These are phyloP conservation scores for Neonectria coccinea DNA, from an alignment of 2,329 filamentous ascomycete species.

Conservation along the genomic window DNA sequence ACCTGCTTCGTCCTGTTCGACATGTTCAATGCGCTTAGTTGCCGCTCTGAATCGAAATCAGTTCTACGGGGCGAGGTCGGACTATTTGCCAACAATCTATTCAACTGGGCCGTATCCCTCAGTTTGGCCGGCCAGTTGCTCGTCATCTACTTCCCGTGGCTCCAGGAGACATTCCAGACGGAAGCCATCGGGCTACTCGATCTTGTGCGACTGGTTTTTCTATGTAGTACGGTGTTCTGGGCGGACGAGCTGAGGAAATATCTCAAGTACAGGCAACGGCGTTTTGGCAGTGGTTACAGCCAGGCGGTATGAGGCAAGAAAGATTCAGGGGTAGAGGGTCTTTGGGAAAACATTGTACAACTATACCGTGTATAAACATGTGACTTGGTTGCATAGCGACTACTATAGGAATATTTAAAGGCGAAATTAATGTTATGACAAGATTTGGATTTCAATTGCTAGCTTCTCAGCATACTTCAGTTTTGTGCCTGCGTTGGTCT, in stretches of 20 bases:
- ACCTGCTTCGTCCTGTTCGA: constrained; percentile 99
- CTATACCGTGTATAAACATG: constrained; percentile 30
- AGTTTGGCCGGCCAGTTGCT: constrained; percentile 87
- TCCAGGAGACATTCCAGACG: constrained; percentile 96
- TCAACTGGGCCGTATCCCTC: constrained; percentile 93
- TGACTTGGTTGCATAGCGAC: constrained; percentile 36
- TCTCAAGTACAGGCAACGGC: constrained; percentile 69
- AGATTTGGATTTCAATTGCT: neutral
- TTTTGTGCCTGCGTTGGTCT: neutral
- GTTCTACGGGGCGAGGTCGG: constrained; percentile 87
- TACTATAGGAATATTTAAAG: constrained; percentile 7
- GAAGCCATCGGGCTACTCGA: constrained; percentile 83
- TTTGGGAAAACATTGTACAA: constrained; percentile 27
- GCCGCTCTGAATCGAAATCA: constrained; percentile 91
- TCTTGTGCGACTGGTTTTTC: constrained; percentile 75
- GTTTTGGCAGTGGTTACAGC: constrained; percentile 72
- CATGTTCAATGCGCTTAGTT: constrained; percentile 98
- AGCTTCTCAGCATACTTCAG: neutral
- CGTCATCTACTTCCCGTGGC: constrained; percentile 93
- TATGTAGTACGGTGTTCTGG: constrained; percentile 95
- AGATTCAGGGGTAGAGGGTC: constrained; percentile 3
- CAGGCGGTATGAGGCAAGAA: constrained; percentile 66
- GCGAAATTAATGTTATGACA: constrained; percentile 16
- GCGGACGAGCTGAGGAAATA: constrained; percentile 92
- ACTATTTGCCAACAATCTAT: constrained; percentile 88